Evolutionary conservation across 2,329 filamentous ascomycete genomes (phyloP).

Genomic region (Westerdykella sp.): DNA sequence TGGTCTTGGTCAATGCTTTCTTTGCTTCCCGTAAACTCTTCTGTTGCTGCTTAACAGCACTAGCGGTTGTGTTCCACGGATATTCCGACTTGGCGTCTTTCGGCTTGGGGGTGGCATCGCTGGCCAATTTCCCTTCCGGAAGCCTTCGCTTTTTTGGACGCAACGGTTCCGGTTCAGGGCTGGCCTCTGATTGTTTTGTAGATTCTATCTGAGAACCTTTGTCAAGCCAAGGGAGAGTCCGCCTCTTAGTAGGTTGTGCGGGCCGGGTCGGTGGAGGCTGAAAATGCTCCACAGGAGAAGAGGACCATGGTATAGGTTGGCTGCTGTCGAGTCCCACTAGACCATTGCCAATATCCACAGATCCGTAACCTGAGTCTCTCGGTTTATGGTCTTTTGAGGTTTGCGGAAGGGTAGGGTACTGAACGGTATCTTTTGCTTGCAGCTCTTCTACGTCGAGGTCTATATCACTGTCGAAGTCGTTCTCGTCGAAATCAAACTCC

Average conservation of each 20-base stretch:
- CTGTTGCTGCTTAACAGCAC: slow-evolving; percentile 69
- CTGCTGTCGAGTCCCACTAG: slow-evolving; percentile 42
- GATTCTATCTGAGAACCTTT: slow-evolving; percentile 30
- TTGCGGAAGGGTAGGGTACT: slow-evolving; percentile 37
- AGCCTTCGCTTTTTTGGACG: slow-evolving; percentile 25
- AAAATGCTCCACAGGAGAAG: slow-evolving; percentile 50
- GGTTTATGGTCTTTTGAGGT: slow-evolving; percentile 19
- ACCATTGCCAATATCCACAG: slow-evolving; percentile 18
- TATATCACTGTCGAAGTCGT: slow-evolving; percentile 82
- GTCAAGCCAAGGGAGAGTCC: slow-evolving; percentile 57
- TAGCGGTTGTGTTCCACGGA: slow-evolving; percentile 68
- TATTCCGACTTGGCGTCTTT: slow-evolving; percentile 36
- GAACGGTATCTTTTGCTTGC: slow-evolving; percentile 40
- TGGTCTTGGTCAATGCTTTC: slow-evolving; percentile 40
- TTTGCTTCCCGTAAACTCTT: slow-evolving; percentile 63
- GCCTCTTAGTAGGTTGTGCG: slow-evolving; percentile 49
- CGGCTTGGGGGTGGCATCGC: slow-evolving; percentile 41
- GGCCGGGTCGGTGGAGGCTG: slow-evolving; percentile 23
- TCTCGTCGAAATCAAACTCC: slow-evolving; percentile 57
- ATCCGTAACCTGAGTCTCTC: slow-evolving; percentile 29
- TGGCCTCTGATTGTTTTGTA: slow-evolving; percentile 13
- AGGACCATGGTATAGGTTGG: slow-evolving; percentile 65
- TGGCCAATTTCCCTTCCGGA: slow-evolving; percentile 33
- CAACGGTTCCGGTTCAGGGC: slow-evolving; percentile 10
- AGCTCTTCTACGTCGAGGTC: slow-evolving; percentile 65